Evolutionary conservation across 2,329 filamentous ascomycete genomes (phyloP).

Genomic region (Thelonectria rubi): DNA sequence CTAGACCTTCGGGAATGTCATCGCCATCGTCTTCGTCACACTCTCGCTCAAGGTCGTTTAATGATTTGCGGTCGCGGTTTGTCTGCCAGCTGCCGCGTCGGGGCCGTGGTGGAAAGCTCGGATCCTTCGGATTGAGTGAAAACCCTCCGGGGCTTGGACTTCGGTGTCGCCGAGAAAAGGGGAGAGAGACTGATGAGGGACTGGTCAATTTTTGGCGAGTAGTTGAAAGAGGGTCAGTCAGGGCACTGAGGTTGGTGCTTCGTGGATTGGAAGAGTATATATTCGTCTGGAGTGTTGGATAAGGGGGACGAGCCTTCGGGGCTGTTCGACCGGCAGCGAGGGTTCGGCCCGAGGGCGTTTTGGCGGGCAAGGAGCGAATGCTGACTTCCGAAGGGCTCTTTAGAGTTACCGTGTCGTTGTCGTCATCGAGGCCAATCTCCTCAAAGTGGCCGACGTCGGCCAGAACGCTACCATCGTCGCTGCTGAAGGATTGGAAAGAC

Average conservation of each 20-base stretch:
- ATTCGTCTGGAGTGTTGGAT: slow-evolving; percentile 57
- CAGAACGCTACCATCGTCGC: slow-evolving; percentile 75
- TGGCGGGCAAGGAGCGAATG: slow-evolving; percentile 46
- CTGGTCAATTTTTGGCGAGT: slow-evolving; percentile 41
- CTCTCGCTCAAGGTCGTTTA: slow-evolving; percentile 77
- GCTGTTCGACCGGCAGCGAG: slow-evolving; percentile 44
- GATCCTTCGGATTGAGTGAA: slow-evolving; percentile 56
- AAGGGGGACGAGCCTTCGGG: slow-evolving; percentile 52
- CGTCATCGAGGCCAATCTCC: slow-evolving; percentile 86
- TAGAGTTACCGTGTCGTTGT: slow-evolving; percentile 61
- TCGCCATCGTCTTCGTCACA: slow-evolving; percentile 79
- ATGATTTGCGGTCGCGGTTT: slow-evolving; percentile 70
- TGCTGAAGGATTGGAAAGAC: slow-evolving; percentile 82
- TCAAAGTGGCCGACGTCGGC: slow-evolving; percentile 87
- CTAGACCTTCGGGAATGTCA: slow-evolving; percentile 80
- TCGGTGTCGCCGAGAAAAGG: slow-evolving; percentile 53
- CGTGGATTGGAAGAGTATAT: slow-evolving; percentile 59
- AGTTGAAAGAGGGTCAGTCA: slow-evolving; percentile 48
- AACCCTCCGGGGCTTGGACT: slow-evolving; percentile 60
- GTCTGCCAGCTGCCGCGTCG: slow-evolving; percentile 78
- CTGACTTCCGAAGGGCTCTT: slow-evolving; percentile 58
- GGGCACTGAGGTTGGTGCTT: slow-evolving; percentile 56
- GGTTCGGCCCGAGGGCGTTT: slow-evolving; percentile 42
- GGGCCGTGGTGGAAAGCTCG: slow-evolving; percentile 50
- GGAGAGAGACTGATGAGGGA: slow-evolving; percentile 50